phyloP scores from a whole-genome alignment of 176 grass and related monocot species.

The bread wheat (Triticum aestivum) region DNA sequence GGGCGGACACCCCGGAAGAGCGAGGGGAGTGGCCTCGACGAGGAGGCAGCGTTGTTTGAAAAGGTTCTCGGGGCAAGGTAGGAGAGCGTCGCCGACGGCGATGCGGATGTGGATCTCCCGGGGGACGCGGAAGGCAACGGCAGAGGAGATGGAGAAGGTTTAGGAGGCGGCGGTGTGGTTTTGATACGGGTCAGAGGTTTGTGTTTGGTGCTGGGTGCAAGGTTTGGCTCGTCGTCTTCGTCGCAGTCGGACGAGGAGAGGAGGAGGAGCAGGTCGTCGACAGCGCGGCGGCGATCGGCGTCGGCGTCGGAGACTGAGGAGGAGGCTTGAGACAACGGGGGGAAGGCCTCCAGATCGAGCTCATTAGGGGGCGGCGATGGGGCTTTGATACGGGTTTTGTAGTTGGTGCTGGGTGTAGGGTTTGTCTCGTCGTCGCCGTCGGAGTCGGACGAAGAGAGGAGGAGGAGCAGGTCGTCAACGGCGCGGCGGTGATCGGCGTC shows the following conservation, averaged over 20 bases:
- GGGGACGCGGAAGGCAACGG: conserved; percentile 25
- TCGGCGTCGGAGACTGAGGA: conserved; percentile 50
- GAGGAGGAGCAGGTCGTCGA: conserved; percentile 77
- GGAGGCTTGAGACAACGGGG: conserved; percentile 45
- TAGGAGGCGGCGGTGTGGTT: not conserved
- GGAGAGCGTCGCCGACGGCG: conserved; percentile 49
- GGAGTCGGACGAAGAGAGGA: conserved; percentile 49
- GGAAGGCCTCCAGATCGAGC: conserved; percentile 77
- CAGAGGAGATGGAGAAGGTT: conserved; percentile 22
- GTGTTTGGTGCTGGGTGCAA: not conserved
- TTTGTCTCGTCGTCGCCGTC: not conserved
- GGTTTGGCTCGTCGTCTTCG: not conserved
- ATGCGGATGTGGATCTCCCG: conserved; percentile 40
- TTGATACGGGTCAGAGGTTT: not conserved
- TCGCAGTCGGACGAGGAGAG: conserved; percentile 47
- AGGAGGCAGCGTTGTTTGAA: conserved; percentile 27
- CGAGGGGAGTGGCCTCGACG: conserved; percentile 48
- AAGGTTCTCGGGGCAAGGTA: conserved; percentile 58
- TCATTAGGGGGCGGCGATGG: conserved; percentile 21
- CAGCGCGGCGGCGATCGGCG: conserved; percentile 50
- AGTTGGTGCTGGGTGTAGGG: not conserved
- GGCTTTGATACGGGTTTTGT: not conserved
- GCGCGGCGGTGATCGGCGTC: conserved; percentile 52
- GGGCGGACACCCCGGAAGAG: conserved; percentile 73
- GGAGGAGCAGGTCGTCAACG: conserved; percentile 77